Conservation (phyloP, 192 early-diverging fungal species). For the Helicostylum pulchrum region DNA sequence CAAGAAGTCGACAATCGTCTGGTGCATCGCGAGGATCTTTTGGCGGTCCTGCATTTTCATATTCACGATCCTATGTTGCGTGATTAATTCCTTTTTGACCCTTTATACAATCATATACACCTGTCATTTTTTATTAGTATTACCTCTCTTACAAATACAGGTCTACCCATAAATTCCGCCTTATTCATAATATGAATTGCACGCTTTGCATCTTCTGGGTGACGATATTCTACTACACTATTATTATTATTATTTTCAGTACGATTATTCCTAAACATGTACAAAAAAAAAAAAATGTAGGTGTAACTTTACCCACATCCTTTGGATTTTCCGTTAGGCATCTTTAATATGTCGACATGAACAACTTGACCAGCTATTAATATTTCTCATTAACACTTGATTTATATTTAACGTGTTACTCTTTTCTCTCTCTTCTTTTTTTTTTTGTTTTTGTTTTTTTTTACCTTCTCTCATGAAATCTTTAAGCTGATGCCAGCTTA, state of each 20-base stretch:
- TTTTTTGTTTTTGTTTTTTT: background rate
- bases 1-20: slow-evolving; percentile 54
- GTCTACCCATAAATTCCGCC: slow-evolving; percentile 65
- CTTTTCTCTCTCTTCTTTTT: too few relatives aligned
- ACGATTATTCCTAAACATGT: background rate
- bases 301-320: slow-evolving; percentile 40
- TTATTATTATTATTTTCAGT: slow-evolving; percentile 17
- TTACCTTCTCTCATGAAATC: slow-evolving; percentile 78
- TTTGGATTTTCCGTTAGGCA: slow-evolving; percentile 62
- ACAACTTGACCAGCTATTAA: slow-evolving; percentile 68
- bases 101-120: too few relatives aligned
- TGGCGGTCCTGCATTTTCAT: slow-evolving; percentile 41
- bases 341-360: slow-evolving; percentile 68
- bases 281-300: background rate
- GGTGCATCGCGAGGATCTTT: slow-evolving; percentile 27
- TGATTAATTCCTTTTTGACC: too few relatives aligned
- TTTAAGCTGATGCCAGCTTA: slow-evolving; percentile 71
- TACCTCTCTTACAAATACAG: slow-evolving; percentile 77
- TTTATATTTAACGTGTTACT: too few relatives aligned
- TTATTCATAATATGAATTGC: slow-evolving; percentile 72
- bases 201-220: slow-evolving; percentile 69
- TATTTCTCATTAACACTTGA: background rate
- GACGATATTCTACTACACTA: slow-evolving; percentile 76
- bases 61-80: slow-evolving; percentile 55
- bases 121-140: background rate